Evolutionary conservation across 2,329 filamentous ascomycete species (phyloP), one percentile per base, ranked within the genome.

Genomic region (Meredithiella fracta): DNA sequence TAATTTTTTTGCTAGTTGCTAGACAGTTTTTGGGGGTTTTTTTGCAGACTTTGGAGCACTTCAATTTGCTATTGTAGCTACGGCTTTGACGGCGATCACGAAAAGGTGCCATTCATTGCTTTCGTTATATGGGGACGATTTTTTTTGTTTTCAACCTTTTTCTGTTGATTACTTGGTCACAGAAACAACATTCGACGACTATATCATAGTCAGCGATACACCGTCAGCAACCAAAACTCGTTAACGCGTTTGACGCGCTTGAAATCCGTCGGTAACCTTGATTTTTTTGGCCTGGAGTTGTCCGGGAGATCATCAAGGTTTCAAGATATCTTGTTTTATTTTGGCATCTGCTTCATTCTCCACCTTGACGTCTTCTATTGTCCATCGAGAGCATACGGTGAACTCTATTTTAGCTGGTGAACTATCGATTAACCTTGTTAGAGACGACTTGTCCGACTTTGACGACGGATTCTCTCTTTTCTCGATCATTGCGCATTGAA

Each of bases 181-280:
- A 34, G 29, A 34, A 34, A 34, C 29, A 5, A 5, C 5, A 34
- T 11, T 34, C 5, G 29, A 34, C 44, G 9, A 9, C 20, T 29
- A 38, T n/a, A 38, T 47, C 37, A 47, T 29, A 29, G 47, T 50
- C 20, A n/a, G 31, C 26, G 6, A 37, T 47, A 34, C 29, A 34
- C 5, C 29, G 11, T 34, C 29, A 34, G 29, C 5, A 11, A 5
- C 29, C 29, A 34, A 11, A 34, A 34, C 47, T 51, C 37, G 47
- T 54, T 34, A 58, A 59, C 57, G 57, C 57, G 57, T 59, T 52
- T 47, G 51, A 59, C 57, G 57, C 57, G 57, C 57, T 53, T 47
- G 51, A 49, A 51, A 59, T 51, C 50, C 57, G 44, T 53, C 29
- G 17, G 20, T 52, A 49, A 51, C 34, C 49, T 56, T 56, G 40